Evolutionary conservation across 495 filamentous ascomycete species (phyloP).

Genomic region (Penicillium coffeae): DNA sequence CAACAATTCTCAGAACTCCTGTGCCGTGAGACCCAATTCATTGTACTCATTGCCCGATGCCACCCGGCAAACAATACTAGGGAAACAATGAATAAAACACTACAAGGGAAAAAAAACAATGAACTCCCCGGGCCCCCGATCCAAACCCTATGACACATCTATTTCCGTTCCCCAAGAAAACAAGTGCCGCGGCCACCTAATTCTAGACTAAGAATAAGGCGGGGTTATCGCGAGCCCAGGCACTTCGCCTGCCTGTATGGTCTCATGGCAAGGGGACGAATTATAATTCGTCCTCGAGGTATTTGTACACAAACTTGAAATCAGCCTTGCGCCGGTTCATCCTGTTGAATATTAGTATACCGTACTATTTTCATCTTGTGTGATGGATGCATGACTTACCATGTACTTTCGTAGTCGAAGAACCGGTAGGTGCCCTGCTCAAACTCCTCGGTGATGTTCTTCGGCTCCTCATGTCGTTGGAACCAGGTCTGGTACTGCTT

Average conservation of each 20-base stretch:
- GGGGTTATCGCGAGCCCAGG: not conserved
- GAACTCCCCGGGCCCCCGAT: not conserved
- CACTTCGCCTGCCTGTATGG: not conserved
- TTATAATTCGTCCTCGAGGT: conserved; percentile 87
- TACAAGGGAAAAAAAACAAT: not conserved
- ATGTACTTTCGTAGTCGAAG: conserved; percentile 99
- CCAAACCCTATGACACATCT: conserved; percentile 5
- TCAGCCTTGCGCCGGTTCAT: conserved; percentile 99
- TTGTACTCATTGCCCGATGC: conserved; percentile 28
- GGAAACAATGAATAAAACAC: conserved; percentile 4
- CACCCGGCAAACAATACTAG: conserved; percentile 4
- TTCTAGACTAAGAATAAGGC: not conserved
- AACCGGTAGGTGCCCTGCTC: conserved; percentile 98
- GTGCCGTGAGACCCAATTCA: conserved; percentile 28
- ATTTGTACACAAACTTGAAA: conserved; percentile 98
- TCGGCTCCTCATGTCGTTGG: conserved; percentile 95
- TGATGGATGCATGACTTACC: conserved; percentile 56
- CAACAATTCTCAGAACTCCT: conserved; percentile 29
- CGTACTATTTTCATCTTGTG: not conserved
- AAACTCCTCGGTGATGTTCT: conserved; percentile 95
- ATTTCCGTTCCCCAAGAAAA: conserved; percentile 1
- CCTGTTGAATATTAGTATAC: conserved; percentile 51
- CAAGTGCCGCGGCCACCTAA: not conserved
- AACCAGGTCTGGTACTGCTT: conserved; percentile 99
- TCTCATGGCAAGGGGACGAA: conserved; percentile 3